Evolutionary conservation across 805 yeast genomes (phyloP).

Genomic region (Teunomyces barrocoloradensis): DNA sequence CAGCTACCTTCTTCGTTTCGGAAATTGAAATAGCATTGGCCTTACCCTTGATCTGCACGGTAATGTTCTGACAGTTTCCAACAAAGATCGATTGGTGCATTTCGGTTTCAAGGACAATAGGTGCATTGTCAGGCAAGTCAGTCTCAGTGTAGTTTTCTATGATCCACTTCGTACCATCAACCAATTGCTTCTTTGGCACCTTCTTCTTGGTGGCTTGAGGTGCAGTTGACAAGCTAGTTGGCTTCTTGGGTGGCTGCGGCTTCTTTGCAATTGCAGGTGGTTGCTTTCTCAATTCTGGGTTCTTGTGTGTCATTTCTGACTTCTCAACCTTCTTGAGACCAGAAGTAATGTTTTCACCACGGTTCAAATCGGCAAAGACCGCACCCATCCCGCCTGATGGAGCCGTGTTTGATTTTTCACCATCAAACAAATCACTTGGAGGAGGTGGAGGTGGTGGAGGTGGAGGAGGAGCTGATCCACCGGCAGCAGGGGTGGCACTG

Average conservation of each 20-base stretch:
- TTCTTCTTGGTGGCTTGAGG: constrained; percentile 25
- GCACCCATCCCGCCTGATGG: constrained; percentile 67
- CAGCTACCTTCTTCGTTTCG: constrained; percentile 67
- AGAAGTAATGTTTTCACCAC: constrained; percentile 81
- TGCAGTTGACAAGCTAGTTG: constrained; percentile 56
- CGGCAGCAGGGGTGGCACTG: constrained; percentile 24
- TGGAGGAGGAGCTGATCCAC: constrained; percentile 27
- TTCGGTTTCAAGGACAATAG: constrained; percentile 70
- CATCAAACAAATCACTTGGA: constrained; percentile 63
- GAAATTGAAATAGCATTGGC: constrained; percentile 83
- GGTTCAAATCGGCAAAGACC: constrained; percentile 85
- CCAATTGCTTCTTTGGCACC: constrained; percentile 59
- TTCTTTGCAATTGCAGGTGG: constrained; percentile 46
- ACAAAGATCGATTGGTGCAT: constrained; percentile 87
- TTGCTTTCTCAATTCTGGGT: constrained; percentile 72
- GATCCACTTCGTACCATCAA: constrained; percentile 83
- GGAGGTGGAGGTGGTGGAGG: constrained; percentile 94
- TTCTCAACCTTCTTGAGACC: constrained; percentile 89
- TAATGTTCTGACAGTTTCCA: constrained; percentile 70
- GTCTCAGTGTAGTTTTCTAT: constrained; percentile 70
- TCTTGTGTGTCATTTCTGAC: constrained; percentile 91
- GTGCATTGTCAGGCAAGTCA: constrained; percentile 45
- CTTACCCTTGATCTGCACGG: constrained; percentile 85
- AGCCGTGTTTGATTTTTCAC: constrained; percentile 4
- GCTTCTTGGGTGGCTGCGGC: constrained; percentile 85